A percentile compares a stretch with the other conserved stretches of the same genome.
phyloP scores from a whole-genome alignment of 108 stramenopile genomes.

The Conticribra guillardii region DNA sequence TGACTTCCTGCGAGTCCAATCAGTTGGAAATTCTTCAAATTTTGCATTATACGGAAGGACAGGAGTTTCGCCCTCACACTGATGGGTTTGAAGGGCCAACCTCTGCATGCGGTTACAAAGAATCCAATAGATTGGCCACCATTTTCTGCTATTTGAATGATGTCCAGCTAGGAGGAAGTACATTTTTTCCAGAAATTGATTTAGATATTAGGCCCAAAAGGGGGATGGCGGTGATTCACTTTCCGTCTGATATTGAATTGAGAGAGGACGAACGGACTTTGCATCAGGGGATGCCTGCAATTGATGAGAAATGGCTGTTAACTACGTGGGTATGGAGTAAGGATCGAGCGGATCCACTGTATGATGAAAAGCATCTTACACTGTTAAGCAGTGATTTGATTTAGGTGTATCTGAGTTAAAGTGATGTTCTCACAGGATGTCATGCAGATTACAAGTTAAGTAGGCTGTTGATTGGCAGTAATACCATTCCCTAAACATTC shows the following conservation, averaged over 20 bases:
- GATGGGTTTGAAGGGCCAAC: constrained; percentile 59
- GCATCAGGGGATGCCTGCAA: constrained; percentile 48
- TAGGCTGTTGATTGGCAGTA: too few species aligned
- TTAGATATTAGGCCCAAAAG: constrained; percentile 41
- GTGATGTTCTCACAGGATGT: too few species aligned
- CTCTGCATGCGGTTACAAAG: constrained; percentile 58
- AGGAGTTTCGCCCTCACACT: constrained; percentile 57
- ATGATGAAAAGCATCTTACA: constrained; percentile 1
- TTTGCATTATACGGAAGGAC: constrained; percentile 52
- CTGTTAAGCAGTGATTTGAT: constrained; percentile 13
- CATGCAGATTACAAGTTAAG: too few species aligned
- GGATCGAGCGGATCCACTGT: constrained; percentile 10
- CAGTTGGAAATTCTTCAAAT: constrained; percentile 63
- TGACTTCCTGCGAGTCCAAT: constrained; percentile 29
- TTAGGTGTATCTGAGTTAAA: too few species aligned
- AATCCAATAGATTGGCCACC: constrained; percentile 55
- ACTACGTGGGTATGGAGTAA: constrained; percentile 58
- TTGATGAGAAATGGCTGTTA: constrained; percentile 61
- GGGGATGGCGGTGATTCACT: constrained; percentile 53
- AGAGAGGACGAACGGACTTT: constrained; percentile 50
- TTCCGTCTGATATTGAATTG: constrained; percentile 45
- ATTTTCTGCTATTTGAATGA: constrained; percentile 62
- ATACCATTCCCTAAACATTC: too few species aligned
- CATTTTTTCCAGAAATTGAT: constrained; percentile 37
- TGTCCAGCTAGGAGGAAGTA: constrained; percentile 50